Conservation (phyloP, 176 grass and related monocot species). For the Aegilops speltoides region DNA sequence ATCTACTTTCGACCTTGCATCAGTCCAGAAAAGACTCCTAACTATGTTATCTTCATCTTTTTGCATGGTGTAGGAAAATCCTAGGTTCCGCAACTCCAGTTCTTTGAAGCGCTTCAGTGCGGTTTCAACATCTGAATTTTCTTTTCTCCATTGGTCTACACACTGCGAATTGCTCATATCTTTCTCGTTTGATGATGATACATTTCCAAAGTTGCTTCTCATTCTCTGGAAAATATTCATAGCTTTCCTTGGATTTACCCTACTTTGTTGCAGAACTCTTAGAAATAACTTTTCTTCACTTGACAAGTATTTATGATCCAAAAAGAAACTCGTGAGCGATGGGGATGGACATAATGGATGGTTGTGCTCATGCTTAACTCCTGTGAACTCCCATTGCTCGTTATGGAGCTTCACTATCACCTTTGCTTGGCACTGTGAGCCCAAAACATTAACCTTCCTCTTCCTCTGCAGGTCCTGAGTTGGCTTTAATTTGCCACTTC, state of each 20-base stretch:
- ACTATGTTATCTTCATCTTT: conserved; percentile 13
- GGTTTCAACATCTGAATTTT: conserved; percentile 18
- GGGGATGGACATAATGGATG: conserved; percentile 19
- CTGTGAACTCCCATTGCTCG: conserved; percentile 13
- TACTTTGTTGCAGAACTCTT: conserved; percentile 26
- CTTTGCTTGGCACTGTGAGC: conserved; percentile 16
- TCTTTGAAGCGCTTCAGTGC: conserved; percentile 16
- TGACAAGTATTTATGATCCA: conserved; percentile 22
- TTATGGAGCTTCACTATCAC: conserved; percentile 27
- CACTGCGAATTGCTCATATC: background rate
- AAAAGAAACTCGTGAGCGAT: background rate
- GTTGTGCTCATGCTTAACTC: conserved; percentile 21
- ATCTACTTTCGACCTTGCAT: background rate
- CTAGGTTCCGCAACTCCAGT: conserved; percentile 12
- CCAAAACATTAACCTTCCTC: conserved; percentile 24
- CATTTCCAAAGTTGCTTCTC: background rate
- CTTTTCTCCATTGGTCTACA: background rate
- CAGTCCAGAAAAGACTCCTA: conserved; percentile 26
- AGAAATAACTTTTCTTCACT: conserved; percentile 23
- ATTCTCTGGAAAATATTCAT: conserved; percentile 20
- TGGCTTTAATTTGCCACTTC: conserved; percentile 19
- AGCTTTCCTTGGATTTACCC: conserved; percentile 23
- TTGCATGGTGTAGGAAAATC: background rate
- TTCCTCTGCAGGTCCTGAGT: background rate
- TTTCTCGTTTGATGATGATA: background rate